Evolutionary conservation across 2,329 filamentous ascomycete genomes (phyloP).

Genomic region (Penicillium sp.): DNA sequence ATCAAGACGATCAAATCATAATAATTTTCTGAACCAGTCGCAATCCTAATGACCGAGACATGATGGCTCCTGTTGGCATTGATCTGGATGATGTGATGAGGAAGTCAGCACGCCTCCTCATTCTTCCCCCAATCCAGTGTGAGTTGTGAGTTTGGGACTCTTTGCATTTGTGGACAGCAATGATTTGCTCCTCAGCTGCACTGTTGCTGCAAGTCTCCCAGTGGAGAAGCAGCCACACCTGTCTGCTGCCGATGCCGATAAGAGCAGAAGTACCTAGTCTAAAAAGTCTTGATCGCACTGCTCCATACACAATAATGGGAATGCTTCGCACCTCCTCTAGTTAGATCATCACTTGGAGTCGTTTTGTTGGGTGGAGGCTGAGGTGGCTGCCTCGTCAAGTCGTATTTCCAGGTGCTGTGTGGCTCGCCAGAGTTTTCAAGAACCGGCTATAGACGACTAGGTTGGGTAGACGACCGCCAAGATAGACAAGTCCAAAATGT

Average conservation of each 20-base stretch:
- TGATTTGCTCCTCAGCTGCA: slow-evolving; percentile 27
- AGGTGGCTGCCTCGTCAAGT: background rate
- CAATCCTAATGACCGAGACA: background rate
- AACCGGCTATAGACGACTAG: background rate
- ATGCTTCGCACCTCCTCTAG: background rate
- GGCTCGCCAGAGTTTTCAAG: background rate
- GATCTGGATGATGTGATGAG: background rate
- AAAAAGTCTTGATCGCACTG: background rate
- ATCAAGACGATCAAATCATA: background rate
- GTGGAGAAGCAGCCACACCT: slow-evolving; percentile 20
- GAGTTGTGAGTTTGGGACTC: slow-evolving; percentile 9
- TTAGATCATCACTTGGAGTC: background rate
- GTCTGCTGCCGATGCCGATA: slow-evolving; percentile 27
- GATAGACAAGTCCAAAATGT: slow-evolving; percentile 25
- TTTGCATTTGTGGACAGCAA: slow-evolving; percentile 27
- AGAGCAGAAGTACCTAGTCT: slow-evolving; percentile 22
- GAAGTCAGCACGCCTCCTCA: background rate
- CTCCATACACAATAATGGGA: background rate
- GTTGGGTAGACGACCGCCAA: background rate
- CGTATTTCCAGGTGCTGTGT: background rate
- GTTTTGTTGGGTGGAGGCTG: background rate
- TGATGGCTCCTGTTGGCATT: too few relatives aligned
- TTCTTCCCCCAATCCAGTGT: slow-evolving; percentile 13
- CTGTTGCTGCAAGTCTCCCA: slow-evolving; percentile 21
- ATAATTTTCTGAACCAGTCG: background rate